Percentiles rank a stretch among this genome's conserved stretches.
Evolutionary conservation across 2,329 filamentous ascomycete species (phyloP).

Genomic region (Lojkania enalia): DNA sequence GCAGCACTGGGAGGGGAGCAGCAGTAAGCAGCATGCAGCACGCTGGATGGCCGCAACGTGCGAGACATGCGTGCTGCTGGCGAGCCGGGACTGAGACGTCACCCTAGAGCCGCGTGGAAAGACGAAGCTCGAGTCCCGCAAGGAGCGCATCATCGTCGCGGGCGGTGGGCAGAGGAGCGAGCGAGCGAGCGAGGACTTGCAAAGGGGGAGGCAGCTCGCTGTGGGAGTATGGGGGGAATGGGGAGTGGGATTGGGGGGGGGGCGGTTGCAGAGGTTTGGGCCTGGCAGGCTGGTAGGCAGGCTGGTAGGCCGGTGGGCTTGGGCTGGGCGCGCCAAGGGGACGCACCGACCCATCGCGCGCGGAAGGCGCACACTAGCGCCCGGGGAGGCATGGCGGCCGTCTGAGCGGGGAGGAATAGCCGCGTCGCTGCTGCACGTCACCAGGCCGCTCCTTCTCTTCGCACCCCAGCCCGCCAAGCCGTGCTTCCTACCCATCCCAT

Average conservation of each 20-base stretch:
- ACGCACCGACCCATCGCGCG: constrained; percentile 20
- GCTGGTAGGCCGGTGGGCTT: too few species aligned
- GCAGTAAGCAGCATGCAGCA: too few species aligned
- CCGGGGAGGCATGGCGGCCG: constrained; percentile 22
- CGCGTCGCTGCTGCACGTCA: constrained; percentile 42
- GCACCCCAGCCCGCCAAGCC: constrained; percentile 4
- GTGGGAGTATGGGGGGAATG: neutral
- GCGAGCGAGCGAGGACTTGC: neutral
- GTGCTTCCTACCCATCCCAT: constrained; percentile 9
- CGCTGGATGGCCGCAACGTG: constrained; percentile 32
- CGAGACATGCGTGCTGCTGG: constrained; percentile 36
- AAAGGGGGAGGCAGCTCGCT: too few species aligned
- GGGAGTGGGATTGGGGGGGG: neutral
- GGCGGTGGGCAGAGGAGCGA: constrained; percentile 11
- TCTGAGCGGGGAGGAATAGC: constrained; percentile 27
- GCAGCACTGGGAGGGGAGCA: too few species aligned
- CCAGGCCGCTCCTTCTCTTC: constrained; percentile 20
- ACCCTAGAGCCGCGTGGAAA: constrained; percentile 16
- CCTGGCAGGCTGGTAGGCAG: constrained; percentile 7
- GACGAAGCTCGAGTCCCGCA: constrained; percentile 9
- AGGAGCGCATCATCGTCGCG: too few species aligned
- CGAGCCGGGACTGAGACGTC: constrained; percentile 28
- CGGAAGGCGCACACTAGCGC: constrained; percentile 26
- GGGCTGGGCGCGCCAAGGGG: constrained; percentile 10
- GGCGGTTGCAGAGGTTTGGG: constrained; percentile 21